Percentiles rank a stretch among this genome's conserved stretches.
These are phyloP conservation scores for Tricholoma terreum DNA, from an alignment of 768 basidiomycete species.

Conservation along the genomic window DNA sequence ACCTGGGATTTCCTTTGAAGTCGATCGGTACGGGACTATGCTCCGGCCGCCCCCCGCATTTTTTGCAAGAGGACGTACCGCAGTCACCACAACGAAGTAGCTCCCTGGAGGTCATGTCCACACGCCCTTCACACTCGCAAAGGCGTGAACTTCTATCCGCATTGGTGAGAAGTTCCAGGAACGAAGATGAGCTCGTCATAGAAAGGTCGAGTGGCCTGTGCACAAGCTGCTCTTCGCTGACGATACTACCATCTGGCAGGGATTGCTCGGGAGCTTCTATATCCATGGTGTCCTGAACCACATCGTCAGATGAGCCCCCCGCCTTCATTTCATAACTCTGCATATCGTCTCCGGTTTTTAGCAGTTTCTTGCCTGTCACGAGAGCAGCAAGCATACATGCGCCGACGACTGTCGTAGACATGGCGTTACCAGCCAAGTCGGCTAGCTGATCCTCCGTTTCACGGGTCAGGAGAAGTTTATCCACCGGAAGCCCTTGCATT, in stretches of 20 bases:
- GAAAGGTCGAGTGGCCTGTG: conserved; percentile 70
- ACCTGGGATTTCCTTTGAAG: conserved; percentile 48
- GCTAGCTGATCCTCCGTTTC: conserved; percentile 93
- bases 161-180: conserved; percentile 54
- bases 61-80: conserved; percentile 72
- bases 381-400: conserved; percentile 84
- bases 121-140: conserved; percentile 89
- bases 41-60: conserved; percentile 88
- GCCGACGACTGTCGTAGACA: conserved; percentile 96
- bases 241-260: conserved; percentile 46
- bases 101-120: conserved; percentile 64
- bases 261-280: conserved; percentile 34
- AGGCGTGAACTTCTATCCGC: conserved; percentile 74
- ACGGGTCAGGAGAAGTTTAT: conserved; percentile 86
- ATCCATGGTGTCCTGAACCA: conserved; percentile 42
- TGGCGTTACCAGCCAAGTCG: conserved; percentile 94
- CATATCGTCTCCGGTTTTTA: conserved; percentile 64
- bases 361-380: conserved; percentile 58
- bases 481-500: conserved; percentile 92
- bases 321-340: conserved; percentile 69
- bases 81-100: conserved; percentile 76
- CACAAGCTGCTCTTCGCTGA: conserved; percentile 68
- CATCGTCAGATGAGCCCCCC: conserved; percentile 29
- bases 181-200: conserved; percentile 40
- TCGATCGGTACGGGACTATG: conserved; percentile 69